A percentile compares a stretch with the other conserved stretches of the same genome.
These are phyloP conservation scores for Taphrina populina DNA, from an alignment of 1,139 yeast species.

Conservation along the genomic window DNA sequence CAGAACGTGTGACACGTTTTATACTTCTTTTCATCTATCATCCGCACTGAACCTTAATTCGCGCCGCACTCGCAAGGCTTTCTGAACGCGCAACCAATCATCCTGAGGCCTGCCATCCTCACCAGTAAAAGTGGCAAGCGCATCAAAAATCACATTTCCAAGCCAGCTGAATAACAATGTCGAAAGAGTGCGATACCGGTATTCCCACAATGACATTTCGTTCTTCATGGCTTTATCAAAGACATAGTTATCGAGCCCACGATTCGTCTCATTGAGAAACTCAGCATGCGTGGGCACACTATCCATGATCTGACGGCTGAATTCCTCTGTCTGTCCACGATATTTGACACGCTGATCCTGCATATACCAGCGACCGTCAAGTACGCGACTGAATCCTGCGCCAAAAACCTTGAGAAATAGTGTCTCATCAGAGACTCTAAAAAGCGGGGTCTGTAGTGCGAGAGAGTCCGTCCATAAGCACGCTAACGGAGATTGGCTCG, in stretches of 20 bases:
- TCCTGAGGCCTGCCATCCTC: conserved; percentile 26
- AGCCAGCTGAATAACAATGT: neutral
- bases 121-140: conserved; percentile 28
- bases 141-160: conserved; percentile 13
- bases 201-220: neutral
- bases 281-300: neutral
- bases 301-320: neutral
- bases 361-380: conserved; percentile 4
- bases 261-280: neutral
- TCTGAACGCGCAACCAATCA: conserved; percentile 24
- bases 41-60: too few species aligned
- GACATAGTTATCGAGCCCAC: conserved; percentile 7
- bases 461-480: conserved; percentile 24
- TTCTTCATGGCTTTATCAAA: neutral
- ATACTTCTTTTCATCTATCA: too few species aligned
- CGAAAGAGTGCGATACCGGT: neutral
- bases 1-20: too few species aligned
- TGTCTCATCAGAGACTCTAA: conserved; percentile 3
- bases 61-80: too few species aligned
- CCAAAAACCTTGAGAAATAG: conserved; percentile 14
- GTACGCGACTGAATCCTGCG: conserved; percentile 3
- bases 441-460: conserved; percentile 7
- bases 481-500: conserved; percentile 14
- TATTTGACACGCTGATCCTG: neutral
- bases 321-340: conserved; percentile 8